Evolutionary conservation across 139 green algal genomes (phyloP).

Genomic region (Astrephomene gubernaculifera): DNA sequence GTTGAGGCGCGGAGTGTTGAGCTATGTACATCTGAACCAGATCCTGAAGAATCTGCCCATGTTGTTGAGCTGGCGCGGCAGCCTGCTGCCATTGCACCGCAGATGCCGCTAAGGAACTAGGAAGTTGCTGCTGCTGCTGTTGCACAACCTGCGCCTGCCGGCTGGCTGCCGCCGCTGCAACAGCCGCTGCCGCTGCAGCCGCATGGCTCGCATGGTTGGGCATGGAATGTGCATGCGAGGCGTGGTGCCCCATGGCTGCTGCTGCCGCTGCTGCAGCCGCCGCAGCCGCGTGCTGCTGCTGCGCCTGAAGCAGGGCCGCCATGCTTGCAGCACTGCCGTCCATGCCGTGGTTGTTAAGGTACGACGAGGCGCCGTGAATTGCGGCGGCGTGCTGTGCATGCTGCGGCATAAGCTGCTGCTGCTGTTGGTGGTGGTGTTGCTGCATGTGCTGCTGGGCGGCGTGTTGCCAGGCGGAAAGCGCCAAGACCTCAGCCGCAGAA

Average conservation of each 20-base stretch:
- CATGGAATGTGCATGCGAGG: background rate
- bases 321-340: background rate
- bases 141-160: background rate
- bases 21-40: slow-evolving; percentile 6
- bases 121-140: slow-evolving; percentile 12
- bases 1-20: slow-evolving; percentile 2
- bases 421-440: background rate
- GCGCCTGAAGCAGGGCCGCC: background rate
- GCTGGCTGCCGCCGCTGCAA: background rate
- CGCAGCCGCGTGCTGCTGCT: slow-evolving; percentile 13
- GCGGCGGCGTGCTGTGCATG: background rate
- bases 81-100: slow-evolving; percentile 7
- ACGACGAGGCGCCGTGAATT: background rate
- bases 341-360: background rate
- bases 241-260: background rate
- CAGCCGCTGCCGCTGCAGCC: background rate
- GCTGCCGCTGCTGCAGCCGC: background rate
- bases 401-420: background rate
- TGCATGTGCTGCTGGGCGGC: background rate
- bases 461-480: slow-evolving; percentile 22
- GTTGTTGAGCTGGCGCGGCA: background rate
- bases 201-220: background rate
- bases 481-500: background rate
- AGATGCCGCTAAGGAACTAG: no score
- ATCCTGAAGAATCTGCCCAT: slow-evolving; percentile 6